phyloP scores from a whole-genome alignment of 768 basidiomycete species.

The Amanita pseudoporphyria region DNA sequence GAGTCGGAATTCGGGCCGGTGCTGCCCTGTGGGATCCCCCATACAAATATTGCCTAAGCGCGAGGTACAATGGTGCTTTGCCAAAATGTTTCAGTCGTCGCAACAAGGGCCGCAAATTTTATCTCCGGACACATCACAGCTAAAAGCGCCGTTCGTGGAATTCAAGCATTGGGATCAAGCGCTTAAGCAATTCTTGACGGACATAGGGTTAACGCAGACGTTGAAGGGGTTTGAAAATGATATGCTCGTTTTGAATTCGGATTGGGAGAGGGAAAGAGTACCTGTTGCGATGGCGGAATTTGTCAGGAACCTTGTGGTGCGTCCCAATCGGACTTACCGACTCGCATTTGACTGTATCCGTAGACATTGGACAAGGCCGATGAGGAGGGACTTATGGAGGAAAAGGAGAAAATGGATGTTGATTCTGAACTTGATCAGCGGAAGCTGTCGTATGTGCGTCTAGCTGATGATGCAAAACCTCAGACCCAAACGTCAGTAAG shows the following conservation, averaged over 20 bases:
- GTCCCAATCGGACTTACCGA: conserved; percentile 11
- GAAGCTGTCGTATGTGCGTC: conserved; percentile 53
- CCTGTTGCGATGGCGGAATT: conserved; percentile 46
- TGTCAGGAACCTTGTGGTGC: conserved; percentile 39
- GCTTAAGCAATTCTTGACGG: conserved; percentile 41
- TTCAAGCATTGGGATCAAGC: conserved; percentile 56
- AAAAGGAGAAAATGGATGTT: not conserved
- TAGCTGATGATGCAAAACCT: conserved; percentile 34
- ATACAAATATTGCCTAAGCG: too few relatives aligned
- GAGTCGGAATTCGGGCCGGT: too few relatives aligned
- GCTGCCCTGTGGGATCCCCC: too few relatives aligned
- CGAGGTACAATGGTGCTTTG: not conserved
- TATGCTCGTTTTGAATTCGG: conserved; percentile 56
- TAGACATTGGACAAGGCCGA: conserved; percentile 10
- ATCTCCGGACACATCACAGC: conserved; percentile 20
- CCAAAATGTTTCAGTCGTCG: not conserved
- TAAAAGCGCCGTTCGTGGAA: conserved; percentile 24
- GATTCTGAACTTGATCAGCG: conserved; percentile 43
- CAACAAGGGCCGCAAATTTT: not conserved
- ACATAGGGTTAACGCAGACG: conserved; percentile 48
- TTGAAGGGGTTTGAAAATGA: conserved; percentile 59
- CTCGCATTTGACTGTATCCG: conserved; percentile 12
- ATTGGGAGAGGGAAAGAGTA: conserved; percentile 53
- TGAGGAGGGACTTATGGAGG: not conserved
- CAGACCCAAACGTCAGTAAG: conserved; percentile 53